A percentile compares a stretch with the other conserved stretches of the same genome.
Evolutionary conservation across 257 asterid species (phyloP).

Genomic region (Scutellaria barbata): DNA sequence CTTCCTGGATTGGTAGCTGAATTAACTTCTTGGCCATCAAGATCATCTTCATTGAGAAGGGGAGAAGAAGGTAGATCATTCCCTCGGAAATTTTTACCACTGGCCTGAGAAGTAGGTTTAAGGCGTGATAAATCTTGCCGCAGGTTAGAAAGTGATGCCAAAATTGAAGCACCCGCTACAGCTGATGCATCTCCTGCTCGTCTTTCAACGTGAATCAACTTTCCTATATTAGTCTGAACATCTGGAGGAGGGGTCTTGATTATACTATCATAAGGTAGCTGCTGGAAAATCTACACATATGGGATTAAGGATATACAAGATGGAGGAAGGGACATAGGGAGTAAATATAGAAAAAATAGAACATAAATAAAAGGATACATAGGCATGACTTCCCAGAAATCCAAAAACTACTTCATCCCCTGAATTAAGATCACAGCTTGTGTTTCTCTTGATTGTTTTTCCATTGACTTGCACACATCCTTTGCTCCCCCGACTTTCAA

Average conservation of each 20-base stretch:
- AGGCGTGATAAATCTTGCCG: slow-evolving; percentile 64
- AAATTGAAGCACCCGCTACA: slow-evolving; percentile 86
- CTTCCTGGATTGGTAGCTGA: slow-evolving; percentile 58
- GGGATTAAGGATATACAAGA: slow-evolving; percentile 51
- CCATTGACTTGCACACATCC: slow-evolving; percentile 86
- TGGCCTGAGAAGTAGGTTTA: slow-evolving; percentile 64
- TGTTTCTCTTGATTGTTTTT: slow-evolving; percentile 63
- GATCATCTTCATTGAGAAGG: slow-evolving; percentile 65
- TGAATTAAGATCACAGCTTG: slow-evolving; percentile 63
- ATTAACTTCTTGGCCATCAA: slow-evolving; percentile 75
- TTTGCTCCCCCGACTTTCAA: slow-evolving; percentile 77
- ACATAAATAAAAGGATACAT: slow-evolving; percentile 64
- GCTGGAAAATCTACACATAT: slow-evolving; percentile 70
- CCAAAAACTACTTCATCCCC: slow-evolving; percentile 92
- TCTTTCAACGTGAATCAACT: slow-evolving; percentile 59
- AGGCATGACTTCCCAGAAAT: slow-evolving; percentile 69
- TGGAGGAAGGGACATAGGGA: slow-evolving; percentile 27
- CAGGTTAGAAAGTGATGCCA: slow-evolving; percentile 82
- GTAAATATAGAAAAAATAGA: slow-evolving; percentile 20
- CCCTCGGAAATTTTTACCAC: slow-evolving; percentile 55
- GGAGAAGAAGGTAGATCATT: slow-evolving; percentile 65
- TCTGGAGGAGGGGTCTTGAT: slow-evolving; percentile 73
- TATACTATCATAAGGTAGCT: slow-evolving; percentile 59
- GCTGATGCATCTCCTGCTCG: slow-evolving; percentile 89
- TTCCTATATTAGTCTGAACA: slow-evolving; percentile 62